Conservation (phyloP, 2,329 filamentous ascomycete species). For the Fusarium vanettenii region DNA sequence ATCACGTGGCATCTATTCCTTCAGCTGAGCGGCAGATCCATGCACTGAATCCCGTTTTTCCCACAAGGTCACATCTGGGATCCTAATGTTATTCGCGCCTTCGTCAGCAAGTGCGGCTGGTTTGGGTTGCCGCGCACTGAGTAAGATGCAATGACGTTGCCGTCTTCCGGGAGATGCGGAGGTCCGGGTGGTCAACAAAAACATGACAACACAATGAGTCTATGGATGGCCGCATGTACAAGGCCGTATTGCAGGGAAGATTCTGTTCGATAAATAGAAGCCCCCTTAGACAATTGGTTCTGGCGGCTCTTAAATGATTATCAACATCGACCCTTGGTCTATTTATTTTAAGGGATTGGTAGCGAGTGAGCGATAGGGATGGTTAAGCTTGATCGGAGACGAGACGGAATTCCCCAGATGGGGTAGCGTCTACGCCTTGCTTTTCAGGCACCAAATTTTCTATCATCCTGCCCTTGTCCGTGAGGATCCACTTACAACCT, state of each 20-base stretch:
- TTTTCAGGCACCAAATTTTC: not conserved
- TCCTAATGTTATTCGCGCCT: not conserved
- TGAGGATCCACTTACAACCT: slow-evolving; percentile 16
- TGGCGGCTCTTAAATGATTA: not conserved
- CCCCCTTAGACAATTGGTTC: not conserved
- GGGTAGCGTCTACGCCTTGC: not conserved
- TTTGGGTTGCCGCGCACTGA: not conserved
- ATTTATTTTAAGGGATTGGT: not conserved
- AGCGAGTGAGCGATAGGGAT: not conserved
- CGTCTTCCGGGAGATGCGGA: slow-evolving; percentile 11
- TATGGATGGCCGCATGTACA: not conserved
- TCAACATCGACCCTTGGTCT: not conserved
- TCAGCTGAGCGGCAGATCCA: slow-evolving; percentile 25
- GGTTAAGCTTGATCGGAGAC: not conserved
- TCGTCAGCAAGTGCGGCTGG: slow-evolving; percentile 14
- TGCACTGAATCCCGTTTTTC: not conserved
- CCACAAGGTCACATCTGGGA: not conserved
- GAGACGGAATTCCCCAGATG: not conserved
- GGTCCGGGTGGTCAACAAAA: not conserved
- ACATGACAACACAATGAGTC: not conserved
- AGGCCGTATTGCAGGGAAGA: not conserved
- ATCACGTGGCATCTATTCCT: slow-evolving; percentile 20
- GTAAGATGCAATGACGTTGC: slow-evolving; percentile 19
- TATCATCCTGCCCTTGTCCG: not conserved
- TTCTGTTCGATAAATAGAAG: not conserved